Evolutionary conservation across 306 rosid genomes (phyloP).

Genomic region (Medicago ruthenica): DNA sequence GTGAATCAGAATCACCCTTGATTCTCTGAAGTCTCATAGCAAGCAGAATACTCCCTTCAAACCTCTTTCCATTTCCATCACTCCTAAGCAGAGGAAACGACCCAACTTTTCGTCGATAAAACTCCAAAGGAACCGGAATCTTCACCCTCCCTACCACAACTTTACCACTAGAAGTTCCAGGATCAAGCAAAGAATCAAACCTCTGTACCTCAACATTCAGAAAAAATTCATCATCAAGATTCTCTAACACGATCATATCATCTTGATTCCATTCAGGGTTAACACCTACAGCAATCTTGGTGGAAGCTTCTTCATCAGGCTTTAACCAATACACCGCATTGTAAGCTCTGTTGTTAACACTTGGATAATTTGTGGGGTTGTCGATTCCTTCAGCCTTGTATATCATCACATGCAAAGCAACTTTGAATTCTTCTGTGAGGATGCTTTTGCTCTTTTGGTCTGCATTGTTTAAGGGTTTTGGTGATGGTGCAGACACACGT

Average conservation of each 20-base stretch:
- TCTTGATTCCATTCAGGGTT: neutral
- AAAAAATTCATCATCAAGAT: neutral
- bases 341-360: neutral
- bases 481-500: neutral
- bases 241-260: neutral
- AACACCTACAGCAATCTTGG: neutral
- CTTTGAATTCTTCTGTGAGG: no score
- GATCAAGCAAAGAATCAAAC: neutral
- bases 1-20: neutral
- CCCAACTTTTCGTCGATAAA: neutral
- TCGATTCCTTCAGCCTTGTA: constrained; percentile 8
- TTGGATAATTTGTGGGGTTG: neutral
- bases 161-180: constrained; percentile 10
- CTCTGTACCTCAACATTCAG: constrained; percentile 37
- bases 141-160: constrained; percentile 33
- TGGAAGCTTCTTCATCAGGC: neutral
- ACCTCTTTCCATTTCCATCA: neutral
- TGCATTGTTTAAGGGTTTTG: neutral
- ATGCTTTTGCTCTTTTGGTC: neutral
- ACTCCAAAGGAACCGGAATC: neutral
- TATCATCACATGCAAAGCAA: neutral
- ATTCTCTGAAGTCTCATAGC: constrained; percentile 8
- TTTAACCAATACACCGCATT: constrained; percentile 33
- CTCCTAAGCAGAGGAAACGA: neutral
- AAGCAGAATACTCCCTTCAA: neutral